Percentiles rank a stretch among this genome's conserved stretches.
Evolutionary conservation across 768 basidiomycete genomes (phyloP).

Genomic region (Dioszegia hungarica): DNA sequence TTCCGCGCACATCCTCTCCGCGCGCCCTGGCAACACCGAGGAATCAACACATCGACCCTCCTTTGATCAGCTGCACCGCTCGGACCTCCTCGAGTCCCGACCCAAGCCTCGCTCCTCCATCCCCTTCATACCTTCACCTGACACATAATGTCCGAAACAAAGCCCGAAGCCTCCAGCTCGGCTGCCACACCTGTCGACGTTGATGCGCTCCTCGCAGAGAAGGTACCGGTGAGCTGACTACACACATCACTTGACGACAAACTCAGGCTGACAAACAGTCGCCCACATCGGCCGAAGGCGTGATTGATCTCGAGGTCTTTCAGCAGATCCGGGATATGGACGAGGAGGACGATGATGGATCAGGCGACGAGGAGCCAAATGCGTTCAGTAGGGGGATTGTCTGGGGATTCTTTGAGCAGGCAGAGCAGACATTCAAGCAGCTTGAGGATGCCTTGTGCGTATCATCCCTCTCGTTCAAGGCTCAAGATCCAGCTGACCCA

Average conservation of each 20-base stretch:
- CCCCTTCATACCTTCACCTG: not conserved
- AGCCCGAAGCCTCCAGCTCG: not conserved
- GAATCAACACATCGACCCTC: too few relatives aligned
- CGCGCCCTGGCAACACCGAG: too few relatives aligned
- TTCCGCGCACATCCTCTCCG: too few relatives aligned
- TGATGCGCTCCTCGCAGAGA: not conserved
- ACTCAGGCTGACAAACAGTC: slow-evolving; percentile 1
- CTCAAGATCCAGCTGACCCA: not conserved
- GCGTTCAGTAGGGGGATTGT: slow-evolving; percentile 79
- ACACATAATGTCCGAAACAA: not conserved
- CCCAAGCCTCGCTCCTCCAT: too few relatives aligned
- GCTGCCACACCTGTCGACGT: not conserved
- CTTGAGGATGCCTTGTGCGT: slow-evolving; percentile 79
- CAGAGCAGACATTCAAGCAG: slow-evolving; percentile 64
- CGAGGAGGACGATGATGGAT: slow-evolving; percentile 43
- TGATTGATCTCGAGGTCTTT: slow-evolving; percentile 77
- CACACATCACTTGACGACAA: not conserved
- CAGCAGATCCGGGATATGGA: slow-evolving; percentile 82
- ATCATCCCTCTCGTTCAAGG: not conserved
- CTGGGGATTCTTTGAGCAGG: slow-evolving; percentile 74
- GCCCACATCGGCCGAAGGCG: slow-evolving; percentile 16
- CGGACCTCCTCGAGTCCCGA: too few relatives aligned
- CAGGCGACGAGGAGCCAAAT: slow-evolving; percentile 64
- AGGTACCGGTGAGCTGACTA: not conserved
- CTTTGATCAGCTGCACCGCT: too few relatives aligned